Evolutionary conservation across 106 monocot genomes (phyloP).

Genomic region (Dendrobium officinale): DNA sequence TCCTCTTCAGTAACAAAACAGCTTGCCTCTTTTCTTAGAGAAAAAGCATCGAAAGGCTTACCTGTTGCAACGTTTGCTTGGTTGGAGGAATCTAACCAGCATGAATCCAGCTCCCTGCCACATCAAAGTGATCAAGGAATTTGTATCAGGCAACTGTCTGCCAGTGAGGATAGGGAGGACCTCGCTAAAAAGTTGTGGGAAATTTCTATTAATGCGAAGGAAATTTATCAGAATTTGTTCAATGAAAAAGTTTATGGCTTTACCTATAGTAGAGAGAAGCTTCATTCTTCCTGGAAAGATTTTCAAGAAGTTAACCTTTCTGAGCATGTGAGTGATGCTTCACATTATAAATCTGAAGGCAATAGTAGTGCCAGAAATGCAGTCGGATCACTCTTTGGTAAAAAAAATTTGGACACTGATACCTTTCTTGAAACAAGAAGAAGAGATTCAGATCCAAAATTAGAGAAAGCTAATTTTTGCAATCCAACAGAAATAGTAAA

Average conservation of each 20-base stretch:
- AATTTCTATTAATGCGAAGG: slow-evolving; percentile 38
- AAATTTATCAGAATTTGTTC: slow-evolving; percentile 32
- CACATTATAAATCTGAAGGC: slow-evolving; percentile 13
- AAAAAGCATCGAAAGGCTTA: slow-evolving; percentile 35
- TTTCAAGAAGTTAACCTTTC: slow-evolving; percentile 12
- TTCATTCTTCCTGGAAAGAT: slow-evolving; percentile 47
- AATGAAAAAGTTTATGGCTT: slow-evolving; percentile 46
- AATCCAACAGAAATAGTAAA: slow-evolving; percentile 69
- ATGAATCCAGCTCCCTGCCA: slow-evolving; percentile 12
- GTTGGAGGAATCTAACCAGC: slow-evolving; percentile 30
- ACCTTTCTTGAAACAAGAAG: slow-evolving; percentile 26
- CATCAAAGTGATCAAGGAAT: slow-evolving; percentile 19
- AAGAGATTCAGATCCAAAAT: slow-evolving; percentile 20
- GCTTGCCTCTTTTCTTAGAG: slow-evolving; percentile 41
- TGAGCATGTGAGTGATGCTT: slow-evolving; percentile 17
- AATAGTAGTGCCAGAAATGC: slow-evolving; percentile 5
- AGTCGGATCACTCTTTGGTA: slow-evolving; percentile 4
- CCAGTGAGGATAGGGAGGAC: slow-evolving; percentile 20
- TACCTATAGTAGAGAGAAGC: slow-evolving; percentile 18
- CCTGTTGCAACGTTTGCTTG: slow-evolving; percentile 32
- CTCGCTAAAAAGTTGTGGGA: slow-evolving; percentile 42
- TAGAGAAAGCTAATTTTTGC: slow-evolving; percentile 33
- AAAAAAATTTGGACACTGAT: slow-evolving; percentile 8
- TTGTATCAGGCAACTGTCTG: slow-evolving; percentile 18
- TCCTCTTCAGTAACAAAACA: slow-evolving; percentile 55